These are phyloP conservation scores for Stephania cephalantha DNA, from an alignment of 164 flowering plant genomes.

Conservation along the genomic window DNA sequence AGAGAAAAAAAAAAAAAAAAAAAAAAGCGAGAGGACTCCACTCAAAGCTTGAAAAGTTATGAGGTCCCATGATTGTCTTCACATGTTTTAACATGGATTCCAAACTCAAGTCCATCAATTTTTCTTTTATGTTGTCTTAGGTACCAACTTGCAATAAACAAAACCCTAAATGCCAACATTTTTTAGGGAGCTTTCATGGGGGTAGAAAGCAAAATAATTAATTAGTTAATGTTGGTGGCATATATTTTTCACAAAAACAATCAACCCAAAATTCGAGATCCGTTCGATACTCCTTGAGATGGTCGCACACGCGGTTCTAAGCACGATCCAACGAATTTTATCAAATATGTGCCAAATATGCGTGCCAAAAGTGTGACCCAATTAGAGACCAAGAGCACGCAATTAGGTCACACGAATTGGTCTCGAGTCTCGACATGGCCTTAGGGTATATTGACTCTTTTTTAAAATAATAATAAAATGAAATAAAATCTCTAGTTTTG, in stretches of 20 bases:
- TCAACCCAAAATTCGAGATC: too few relatives aligned
- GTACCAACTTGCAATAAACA: slow-evolving; percentile 16
- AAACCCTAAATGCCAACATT: slow-evolving; percentile 5
- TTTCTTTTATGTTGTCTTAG: slow-evolving; percentile 12
- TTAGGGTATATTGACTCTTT: neutral
- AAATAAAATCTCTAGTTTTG: neutral
- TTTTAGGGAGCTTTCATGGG: slow-evolving; percentile 7
- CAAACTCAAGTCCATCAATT: slow-evolving; percentile 27
- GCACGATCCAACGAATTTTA: too few relatives aligned
- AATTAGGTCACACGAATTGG: slow-evolving; percentile 29
- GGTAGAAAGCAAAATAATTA: slow-evolving; percentile 5
- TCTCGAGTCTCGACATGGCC: slow-evolving; percentile 36
- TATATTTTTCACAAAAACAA: too few relatives aligned
- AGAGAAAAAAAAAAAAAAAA: too few relatives aligned
- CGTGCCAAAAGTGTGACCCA: neutral
- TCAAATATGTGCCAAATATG: too few relatives aligned
- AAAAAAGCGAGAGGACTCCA: slow-evolving; percentile 12
- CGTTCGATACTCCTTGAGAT: too few relatives aligned
- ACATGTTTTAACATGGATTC: slow-evolving; percentile 40
- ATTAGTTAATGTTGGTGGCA: neutral
- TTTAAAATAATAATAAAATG: neutral
- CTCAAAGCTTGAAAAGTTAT: slow-evolving; percentile 20
- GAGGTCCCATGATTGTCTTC: slow-evolving; percentile 45
- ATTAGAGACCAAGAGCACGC: slow-evolving; percentile 14
- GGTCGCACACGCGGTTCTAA: too few relatives aligned